Conservation (phyloP, 2,329 filamentous ascomycete genomes). For the Pestalotiopsis sp. region DNA sequence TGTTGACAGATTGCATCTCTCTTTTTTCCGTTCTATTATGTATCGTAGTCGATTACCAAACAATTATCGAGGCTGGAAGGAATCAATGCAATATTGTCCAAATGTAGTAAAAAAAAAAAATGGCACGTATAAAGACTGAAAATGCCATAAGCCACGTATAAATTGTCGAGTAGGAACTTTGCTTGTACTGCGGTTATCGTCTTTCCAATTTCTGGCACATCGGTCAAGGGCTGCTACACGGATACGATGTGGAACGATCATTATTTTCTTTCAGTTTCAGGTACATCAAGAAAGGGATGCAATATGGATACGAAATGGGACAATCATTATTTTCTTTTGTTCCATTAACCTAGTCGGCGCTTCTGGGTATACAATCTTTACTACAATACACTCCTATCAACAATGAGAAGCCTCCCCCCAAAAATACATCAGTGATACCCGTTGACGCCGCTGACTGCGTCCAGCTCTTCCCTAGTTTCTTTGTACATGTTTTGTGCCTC, state of each 20-base stretch:
- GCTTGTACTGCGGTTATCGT: no score
- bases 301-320: neutral
- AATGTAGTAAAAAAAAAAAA: no score
- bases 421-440: constrained; percentile 11
- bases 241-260: neutral
- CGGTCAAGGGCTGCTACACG: no score
- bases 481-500: constrained; percentile 90
- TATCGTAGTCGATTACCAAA: no score
- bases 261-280: neutral
- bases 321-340: neutral
- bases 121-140: no score
- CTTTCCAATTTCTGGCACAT: no score
- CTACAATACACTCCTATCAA: neutral
- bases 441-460: constrained; percentile 41
- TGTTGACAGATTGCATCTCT: no score
- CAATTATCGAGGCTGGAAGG: no score
- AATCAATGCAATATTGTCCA: no score
- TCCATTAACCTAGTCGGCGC: neutral
- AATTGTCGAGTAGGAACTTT: no score
- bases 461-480: constrained; percentile 75
- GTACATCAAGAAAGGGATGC: neutral
- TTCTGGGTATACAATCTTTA: constrained; percentile 7
- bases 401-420: neutral
- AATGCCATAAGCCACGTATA: no score
- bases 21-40: no score